These are phyloP conservation scores for Gracilaria gracilis DNA, from an alignment of 23 red algal species.

Conservation along the genomic window DNA sequence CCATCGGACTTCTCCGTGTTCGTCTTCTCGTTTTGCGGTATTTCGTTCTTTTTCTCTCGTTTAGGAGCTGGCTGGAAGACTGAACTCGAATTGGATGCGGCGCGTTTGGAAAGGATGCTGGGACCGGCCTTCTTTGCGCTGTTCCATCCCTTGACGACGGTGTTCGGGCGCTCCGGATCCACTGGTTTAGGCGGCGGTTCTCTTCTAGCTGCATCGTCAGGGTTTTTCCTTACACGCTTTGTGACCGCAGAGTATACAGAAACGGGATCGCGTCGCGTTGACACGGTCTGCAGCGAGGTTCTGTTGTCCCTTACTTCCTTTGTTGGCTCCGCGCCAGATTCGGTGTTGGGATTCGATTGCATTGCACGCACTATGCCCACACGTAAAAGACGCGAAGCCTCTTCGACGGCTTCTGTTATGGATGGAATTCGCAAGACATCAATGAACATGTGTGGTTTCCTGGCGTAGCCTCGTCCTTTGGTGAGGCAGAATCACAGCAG, in stretches of 20 bases:
- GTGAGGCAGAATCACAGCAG: not conserved
- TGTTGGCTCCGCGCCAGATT: not conserved
- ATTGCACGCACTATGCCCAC: constrained; percentile 56
- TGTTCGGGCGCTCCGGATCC: constrained; percentile 1
- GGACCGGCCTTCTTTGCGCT: constrained; percentile 58
- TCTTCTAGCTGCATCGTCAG: not conserved
- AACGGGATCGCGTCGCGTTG: constrained; percentile 41
- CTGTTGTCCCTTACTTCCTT: not conserved
- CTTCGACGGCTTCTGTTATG: constrained; percentile 50
- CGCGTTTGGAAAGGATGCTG: constrained; percentile 63
- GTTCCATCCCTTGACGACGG: constrained; percentile 20
- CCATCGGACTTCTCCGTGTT: not conserved
- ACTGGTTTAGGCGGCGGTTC: not conserved
- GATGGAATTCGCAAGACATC: constrained; percentile 50
- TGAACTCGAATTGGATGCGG: not conserved
- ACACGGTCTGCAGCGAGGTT: not conserved
- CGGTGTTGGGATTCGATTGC: constrained; percentile 20
- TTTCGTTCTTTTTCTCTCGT: constrained; percentile 27
- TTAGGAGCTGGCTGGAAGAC: constrained; percentile 62
- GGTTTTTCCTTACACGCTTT: constrained; percentile 13
- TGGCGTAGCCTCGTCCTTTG: constrained; percentile 19
- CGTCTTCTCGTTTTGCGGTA: not conserved
- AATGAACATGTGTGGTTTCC: constrained; percentile 40
- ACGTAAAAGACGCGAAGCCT: constrained; percentile 38
- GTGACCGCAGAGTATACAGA: constrained; percentile 54